Percentiles rank a stretch among this genome's conserved stretches.
These are phyloP conservation scores for Ophiostoma perfectum DNA, from an alignment of 2,329 filamentous ascomycete species.

Conservation along the genomic window DNA sequence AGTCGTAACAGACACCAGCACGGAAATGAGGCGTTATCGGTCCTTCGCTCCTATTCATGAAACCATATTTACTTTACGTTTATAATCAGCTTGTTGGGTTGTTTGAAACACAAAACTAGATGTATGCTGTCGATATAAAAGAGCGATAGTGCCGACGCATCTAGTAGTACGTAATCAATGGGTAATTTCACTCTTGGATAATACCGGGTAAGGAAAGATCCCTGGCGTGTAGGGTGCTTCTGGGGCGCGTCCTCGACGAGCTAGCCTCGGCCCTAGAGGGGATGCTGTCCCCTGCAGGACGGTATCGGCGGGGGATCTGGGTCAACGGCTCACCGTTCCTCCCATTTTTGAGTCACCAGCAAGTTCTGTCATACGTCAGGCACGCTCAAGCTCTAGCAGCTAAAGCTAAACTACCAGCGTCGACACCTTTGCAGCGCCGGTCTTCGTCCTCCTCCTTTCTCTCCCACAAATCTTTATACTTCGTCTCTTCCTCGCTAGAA, in stretches of 20 bases:
- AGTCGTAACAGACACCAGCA: too few relatives aligned
- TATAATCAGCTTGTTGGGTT: too few relatives aligned
- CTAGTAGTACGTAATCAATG: not conserved
- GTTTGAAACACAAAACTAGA: too few relatives aligned
- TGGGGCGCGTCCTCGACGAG: not conserved
- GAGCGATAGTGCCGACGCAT: too few relatives aligned
- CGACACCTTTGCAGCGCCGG: not conserved
- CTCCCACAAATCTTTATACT: not conserved
- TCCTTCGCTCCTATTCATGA: too few relatives aligned
- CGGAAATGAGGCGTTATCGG: too few relatives aligned
- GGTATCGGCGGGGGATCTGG: constrained; percentile 8
- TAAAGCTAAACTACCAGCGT: not conserved
- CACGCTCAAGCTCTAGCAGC: not conserved
- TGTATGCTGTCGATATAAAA: too few relatives aligned
- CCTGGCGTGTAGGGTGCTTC: not conserved
- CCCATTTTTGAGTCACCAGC: constrained; percentile 3
- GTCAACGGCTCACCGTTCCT: constrained; percentile 8
- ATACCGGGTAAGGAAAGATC: constrained; percentile 2
- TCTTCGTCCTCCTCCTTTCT: not conserved
- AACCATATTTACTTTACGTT: too few relatives aligned
- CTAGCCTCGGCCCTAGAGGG: constrained; percentile 3
- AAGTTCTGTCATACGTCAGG: constrained; percentile 7
- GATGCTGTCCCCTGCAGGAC: not conserved
- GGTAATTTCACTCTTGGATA: not conserved
- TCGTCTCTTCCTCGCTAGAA: too few relatives aligned